A percentile compares a stretch with the other conserved stretches of the same genome.
phyloP scores from a whole-genome alignment of 495 filamentous ascomycete genomes.

The Penicillium flavigenum region DNA sequence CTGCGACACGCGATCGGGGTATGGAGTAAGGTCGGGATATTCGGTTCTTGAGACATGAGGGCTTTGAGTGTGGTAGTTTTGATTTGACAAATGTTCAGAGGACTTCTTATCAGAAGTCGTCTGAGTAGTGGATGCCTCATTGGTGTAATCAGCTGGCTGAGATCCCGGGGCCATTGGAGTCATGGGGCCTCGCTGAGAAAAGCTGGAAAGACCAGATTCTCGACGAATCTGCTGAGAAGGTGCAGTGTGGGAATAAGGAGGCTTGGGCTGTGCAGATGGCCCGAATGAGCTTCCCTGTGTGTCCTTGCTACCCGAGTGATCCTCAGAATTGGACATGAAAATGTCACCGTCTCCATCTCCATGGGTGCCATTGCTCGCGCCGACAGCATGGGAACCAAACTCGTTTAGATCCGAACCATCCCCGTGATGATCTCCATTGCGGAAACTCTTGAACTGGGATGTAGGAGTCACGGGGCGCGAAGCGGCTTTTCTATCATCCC shows the following conservation, averaged over 20 bases:
- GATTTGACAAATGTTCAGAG: conserved; percentile 44
- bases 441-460: conserved; percentile 48
- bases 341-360: conserved; percentile 61
- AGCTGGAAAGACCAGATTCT: conserved; percentile 47
- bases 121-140: conserved; percentile 79
- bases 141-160: conserved; percentile 70
- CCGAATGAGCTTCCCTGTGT: conserved; percentile 53
- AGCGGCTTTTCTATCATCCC: conserved; percentile 30
- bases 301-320: conserved; percentile 39
- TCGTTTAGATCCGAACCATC: conserved; percentile 51
- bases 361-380: conserved; percentile 66
- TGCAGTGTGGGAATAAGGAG: conserved; percentile 49
- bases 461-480: conserved; percentile 55
- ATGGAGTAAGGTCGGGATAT: conserved; percentile 28
- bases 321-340: conserved; percentile 51
- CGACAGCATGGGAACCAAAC: conserved; percentile 34
- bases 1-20: conserved; percentile 35
- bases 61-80: conserved; percentile 60
- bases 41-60: conserved; percentile 35
- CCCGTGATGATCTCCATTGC: conserved; percentile 49
- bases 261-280: conserved; percentile 52
- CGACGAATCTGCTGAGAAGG: conserved; percentile 53
- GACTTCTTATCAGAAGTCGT: conserved; percentile 80
- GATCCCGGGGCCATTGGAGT: conserved; percentile 75
- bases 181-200: conserved; percentile 69